Base-by-base conservation (phyloP, 306 rosid species). In the Adenanthera pavonina region DNA sequence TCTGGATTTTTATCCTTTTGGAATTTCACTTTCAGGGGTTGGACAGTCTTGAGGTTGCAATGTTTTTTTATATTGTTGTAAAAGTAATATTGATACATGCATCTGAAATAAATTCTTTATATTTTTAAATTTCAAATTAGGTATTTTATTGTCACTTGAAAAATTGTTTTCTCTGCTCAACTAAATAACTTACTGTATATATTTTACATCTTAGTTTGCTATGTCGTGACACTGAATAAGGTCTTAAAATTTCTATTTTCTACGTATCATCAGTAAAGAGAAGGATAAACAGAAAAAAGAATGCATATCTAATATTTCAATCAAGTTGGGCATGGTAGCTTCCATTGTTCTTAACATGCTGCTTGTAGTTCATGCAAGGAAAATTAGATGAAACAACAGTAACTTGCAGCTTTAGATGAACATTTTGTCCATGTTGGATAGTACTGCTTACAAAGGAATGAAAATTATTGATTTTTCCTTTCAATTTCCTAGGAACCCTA, bases 1-100 rank as follows among this genome's bases (percentile, higher is more conserved):
- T 64, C 43, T 3, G 52, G 64, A 35, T 61, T 62, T 57, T 25
- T 74, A 30, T 33, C 35, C 75, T 80, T 30, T 51, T 84, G 78
- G 75, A 70, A 69, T 70, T 35, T 38, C 47, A 43, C 8, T 40
- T 40, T 5, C 10, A 38, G 10, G 13, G 59, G 48, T 25, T 66
- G 72, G 9, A 15, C 13, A 17, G 41, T 41, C 34, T 16, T 17
- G 11, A 60, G 17, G 5, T 67, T 8, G 34, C 34, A 17, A 40
- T n/a, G 72, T 2, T 40, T 67, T 41, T 67, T 41, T 67, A 15
- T 38, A 40, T 40, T 7, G 7, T 67, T 40, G 49, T 36, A 19
- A 36, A 38, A 65, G 47, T 66, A 66, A 66, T 16, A 40, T 9
- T 5, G 49, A 66, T 66, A 38, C 33, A 67, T 40, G 47, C 51